Evolutionary conservation across 148 eudicot species (phyloP).

Genomic region (Cornus kousa): DNA sequence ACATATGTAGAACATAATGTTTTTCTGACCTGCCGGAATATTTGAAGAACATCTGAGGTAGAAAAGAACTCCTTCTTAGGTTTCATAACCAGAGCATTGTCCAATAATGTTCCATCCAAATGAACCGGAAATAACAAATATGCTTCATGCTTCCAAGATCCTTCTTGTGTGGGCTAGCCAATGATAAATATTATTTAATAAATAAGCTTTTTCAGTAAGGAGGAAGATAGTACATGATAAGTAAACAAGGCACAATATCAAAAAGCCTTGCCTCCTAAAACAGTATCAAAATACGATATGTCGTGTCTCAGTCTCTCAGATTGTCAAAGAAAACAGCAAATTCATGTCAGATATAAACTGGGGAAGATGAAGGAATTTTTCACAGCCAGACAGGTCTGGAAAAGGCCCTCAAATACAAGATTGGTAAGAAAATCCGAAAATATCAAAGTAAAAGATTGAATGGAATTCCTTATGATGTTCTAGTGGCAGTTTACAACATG

Average conservation of each 20-base stretch:
- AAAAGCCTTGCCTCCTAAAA: background rate
- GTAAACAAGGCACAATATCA: background rate
- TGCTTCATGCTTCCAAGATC: constrained; percentile 88
- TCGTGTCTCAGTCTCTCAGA: background rate
- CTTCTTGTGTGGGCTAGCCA: constrained; percentile 67
- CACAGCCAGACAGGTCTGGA: background rate
- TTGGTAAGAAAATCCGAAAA: background rate
- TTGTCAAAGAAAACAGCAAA: background rate
- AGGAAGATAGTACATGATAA: background rate
- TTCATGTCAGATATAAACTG: background rate
- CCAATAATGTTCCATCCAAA: constrained; percentile 81
- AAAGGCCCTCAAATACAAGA: background rate
- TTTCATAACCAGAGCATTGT: constrained; percentile 62
- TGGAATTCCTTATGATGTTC: background rate
- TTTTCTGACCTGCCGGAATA: constrained; percentile 75
- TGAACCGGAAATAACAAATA: constrained; percentile 89
- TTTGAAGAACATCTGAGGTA: constrained; percentile 75
- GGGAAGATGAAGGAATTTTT: background rate
- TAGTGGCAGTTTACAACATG: background rate
- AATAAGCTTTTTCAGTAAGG: background rate
- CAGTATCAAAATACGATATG: background rate
- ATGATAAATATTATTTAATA: background rate
- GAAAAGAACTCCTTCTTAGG: constrained; percentile 82
- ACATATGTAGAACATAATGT: constrained; percentile 37
- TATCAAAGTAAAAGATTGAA: background rate